These are phyloP conservation scores for Medakamo hakoo DNA, from an alignment of 139 green algal species.

Conservation along the genomic window DNA sequence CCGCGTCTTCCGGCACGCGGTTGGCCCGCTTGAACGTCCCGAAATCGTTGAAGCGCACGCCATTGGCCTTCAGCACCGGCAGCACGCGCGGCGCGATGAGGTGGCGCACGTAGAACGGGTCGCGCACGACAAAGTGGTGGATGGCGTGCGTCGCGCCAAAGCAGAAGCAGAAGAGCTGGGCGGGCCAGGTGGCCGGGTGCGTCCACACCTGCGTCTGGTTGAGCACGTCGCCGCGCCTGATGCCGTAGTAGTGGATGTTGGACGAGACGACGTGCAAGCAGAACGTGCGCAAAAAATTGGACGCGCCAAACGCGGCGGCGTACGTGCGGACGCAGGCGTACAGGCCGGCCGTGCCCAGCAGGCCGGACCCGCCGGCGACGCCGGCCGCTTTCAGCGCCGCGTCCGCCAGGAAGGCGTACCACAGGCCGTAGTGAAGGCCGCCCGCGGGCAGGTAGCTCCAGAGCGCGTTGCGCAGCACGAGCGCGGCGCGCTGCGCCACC, in stretches of 20 bases:
- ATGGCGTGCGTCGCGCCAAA: neutral
- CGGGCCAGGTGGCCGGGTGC: too few species aligned
- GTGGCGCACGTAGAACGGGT: neutral
- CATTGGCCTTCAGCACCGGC: neutral
- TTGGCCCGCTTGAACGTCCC: neutral
- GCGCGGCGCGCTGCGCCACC: neutral
- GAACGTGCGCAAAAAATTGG: neutral
- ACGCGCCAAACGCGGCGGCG: neutral
- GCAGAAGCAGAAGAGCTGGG: neutral
- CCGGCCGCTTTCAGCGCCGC: neutral
- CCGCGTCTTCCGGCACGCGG: neutral
- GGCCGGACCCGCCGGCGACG: neutral
- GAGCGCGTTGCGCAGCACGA: neutral
- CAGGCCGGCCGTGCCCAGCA: neutral
- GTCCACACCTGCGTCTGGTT: neutral
- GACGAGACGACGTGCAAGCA: neutral
- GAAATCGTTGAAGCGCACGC: neutral
- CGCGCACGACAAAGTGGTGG: neutral
- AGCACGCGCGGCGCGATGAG: neutral
- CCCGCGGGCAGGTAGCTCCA: neutral
- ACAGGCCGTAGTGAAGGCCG: neutral
- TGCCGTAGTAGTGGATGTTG: neutral
- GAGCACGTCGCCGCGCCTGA: neutral
- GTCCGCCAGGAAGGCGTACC: neutral
- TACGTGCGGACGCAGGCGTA: neutral